Percentiles rank a stretch among this genome's conserved stretches.
phyloP scores from a whole-genome alignment of 2,329 filamentous ascomycete species.

The Herpotrichia juniperi region DNA sequence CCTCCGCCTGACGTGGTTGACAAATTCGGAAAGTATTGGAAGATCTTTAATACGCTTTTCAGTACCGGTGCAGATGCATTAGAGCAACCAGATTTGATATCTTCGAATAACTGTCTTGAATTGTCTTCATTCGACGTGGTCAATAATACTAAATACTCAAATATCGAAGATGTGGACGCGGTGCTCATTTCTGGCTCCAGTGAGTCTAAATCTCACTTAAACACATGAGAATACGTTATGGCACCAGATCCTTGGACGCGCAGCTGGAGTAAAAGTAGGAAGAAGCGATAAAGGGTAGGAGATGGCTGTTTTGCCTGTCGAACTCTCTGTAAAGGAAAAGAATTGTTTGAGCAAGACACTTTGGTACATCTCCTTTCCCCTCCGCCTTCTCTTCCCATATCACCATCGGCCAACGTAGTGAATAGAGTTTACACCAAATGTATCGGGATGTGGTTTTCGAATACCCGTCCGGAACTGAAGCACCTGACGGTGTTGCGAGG shows the following conservation, averaged over 20 bases:
- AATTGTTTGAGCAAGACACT: constrained; percentile 71
- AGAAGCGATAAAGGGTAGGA: constrained; percentile 78
- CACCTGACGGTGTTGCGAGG: no score
- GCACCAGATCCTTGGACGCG: constrained; percentile 84
- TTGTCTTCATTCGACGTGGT: constrained; percentile 76
- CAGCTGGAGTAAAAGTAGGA: constrained; percentile 70
- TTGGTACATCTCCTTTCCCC: constrained; percentile 57
- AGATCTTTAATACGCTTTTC: constrained; percentile 61
- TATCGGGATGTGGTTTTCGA: constrained; percentile 77
- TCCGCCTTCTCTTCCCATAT: neutral
- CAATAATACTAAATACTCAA: constrained; percentile 70
- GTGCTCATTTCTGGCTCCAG: constrained; percentile 78
- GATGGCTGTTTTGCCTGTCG: constrained; percentile 72
- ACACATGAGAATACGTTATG: constrained; percentile 87
- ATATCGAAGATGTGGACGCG: constrained; percentile 77
- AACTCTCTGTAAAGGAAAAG: constrained; percentile 70
- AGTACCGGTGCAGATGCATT: constrained; percentile 58
- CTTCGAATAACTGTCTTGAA: constrained; percentile 53
- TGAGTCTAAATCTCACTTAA: no score
- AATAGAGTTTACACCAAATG: constrained; percentile 79
- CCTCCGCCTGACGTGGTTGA: constrained; percentile 68
- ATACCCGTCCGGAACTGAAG: constrained; percentile 66
- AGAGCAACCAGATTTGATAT: constrained; percentile 42
- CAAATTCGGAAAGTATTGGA: constrained; percentile 75
- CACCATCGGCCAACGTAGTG: constrained; percentile 1